A percentile compares a stretch with the other conserved stretches of the same genome.
phyloP scores from a whole-genome alignment of 2,329 filamentous ascomycete genomes.

The Ophiocordyceps camponoti-floridani region DNA sequence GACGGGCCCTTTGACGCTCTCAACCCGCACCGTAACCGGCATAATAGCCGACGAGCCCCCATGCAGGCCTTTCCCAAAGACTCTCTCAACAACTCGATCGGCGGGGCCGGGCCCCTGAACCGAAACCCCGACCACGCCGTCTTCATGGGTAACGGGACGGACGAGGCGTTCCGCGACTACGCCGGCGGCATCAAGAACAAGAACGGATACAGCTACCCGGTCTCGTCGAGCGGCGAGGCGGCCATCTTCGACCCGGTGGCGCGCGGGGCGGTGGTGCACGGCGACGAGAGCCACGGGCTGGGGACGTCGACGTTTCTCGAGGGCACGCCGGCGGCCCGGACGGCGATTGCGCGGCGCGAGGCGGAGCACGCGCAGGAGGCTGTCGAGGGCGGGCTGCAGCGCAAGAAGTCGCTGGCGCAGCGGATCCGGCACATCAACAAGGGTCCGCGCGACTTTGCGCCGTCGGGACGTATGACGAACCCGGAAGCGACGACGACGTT shows the following conservation, averaged over 20 bases:
- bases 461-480: conserved; percentile 40
- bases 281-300: conserved; percentile 64
- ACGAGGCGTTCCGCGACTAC: conserved; percentile 80
- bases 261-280: conserved; percentile 59
- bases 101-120: conserved; percentile 73
- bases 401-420: conserved; percentile 91
- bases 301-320: conserved; percentile 94
- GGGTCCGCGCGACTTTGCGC: conserved; percentile 39
- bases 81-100: conserved; percentile 81
- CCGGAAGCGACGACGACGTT: conserved; percentile 34
- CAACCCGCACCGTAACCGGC: conserved; percentile 83
- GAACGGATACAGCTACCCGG: conserved; percentile 8
- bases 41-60: conserved; percentile 64
- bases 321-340: conserved; percentile 70
- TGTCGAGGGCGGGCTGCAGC: conserved; percentile 43
- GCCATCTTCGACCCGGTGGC: conserved; percentile 50
- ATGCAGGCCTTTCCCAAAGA: conserved; percentile 94
- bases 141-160: conserved; percentile 64
- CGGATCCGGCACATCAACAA: conserved; percentile 74
- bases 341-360: conserved; percentile 59
- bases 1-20: conserved; percentile 95
- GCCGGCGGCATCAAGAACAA: conserved; percentile 20
- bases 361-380: conserved; percentile 47
- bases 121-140: conserved; percentile 64
- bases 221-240: conserved; percentile 18